A percentile compares a stretch with the other conserved stretches of the same genome.
These are phyloP conservation scores for Wickerhamiella australiensis DNA, from an alignment of 805 yeast genomes.

Conservation along the genomic window DNA sequence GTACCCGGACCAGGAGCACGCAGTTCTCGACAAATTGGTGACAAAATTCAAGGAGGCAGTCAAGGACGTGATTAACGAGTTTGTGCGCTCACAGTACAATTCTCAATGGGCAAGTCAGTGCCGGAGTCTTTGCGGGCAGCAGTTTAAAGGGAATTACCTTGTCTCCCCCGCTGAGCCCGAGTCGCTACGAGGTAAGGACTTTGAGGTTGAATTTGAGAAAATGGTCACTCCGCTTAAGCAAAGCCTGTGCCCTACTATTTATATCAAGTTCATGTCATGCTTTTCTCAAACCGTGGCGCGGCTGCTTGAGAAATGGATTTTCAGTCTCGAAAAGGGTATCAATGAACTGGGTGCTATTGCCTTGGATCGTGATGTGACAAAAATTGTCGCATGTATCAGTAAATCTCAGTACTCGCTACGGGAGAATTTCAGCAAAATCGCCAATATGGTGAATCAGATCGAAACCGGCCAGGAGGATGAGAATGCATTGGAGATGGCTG, in stretches of 20 bases:
- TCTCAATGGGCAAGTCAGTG: not conserved
- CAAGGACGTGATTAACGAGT: conserved; percentile 34
- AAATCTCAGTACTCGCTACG: conserved; percentile 62
- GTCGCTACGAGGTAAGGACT: conserved; percentile 28
- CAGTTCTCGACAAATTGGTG: conserved; percentile 20
- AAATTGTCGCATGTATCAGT: conserved; percentile 53
- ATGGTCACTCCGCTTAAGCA: conserved; percentile 54
- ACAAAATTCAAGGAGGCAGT: conserved; percentile 28
- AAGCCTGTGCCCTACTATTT: conserved; percentile 44
- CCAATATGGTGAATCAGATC: conserved; percentile 70
- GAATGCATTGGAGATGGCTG: conserved; percentile 73
- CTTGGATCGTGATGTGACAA: conserved; percentile 68
- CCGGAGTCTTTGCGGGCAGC: conserved; percentile 23
- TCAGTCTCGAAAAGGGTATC: conserved; percentile 52
- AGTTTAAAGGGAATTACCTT: conserved; percentile 33
- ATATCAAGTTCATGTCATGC: conserved; percentile 35
- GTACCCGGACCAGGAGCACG: conserved; percentile 12
- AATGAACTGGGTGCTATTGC: conserved; percentile 76
- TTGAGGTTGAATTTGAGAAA: conserved; percentile 52
- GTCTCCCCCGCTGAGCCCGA: conserved; percentile 25
- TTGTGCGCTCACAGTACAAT: conserved; percentile 33
- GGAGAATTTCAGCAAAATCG: conserved; percentile 65
- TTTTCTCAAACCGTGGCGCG: conserved; percentile 45
- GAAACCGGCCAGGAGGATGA: conserved; percentile 57
- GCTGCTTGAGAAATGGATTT: conserved; percentile 52